Evolutionary conservation across 2,329 filamentous ascomycete species (phyloP).

Genomic region (Thelonectria olida): DNA sequence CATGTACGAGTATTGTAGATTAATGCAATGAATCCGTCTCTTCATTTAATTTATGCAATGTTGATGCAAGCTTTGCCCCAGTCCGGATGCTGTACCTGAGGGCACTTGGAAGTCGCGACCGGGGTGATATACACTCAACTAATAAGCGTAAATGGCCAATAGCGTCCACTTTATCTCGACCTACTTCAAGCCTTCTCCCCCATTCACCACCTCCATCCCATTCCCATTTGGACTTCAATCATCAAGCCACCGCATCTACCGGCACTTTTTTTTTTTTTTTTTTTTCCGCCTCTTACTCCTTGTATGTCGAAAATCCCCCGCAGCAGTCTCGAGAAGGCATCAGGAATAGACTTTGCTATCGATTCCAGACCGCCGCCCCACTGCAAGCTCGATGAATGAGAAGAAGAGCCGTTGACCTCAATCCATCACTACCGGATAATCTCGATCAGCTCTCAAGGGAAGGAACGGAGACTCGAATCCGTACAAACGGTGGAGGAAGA

Average conservation of each 20-base stretch:
- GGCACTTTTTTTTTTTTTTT: too few relatives aligned
- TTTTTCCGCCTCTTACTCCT: background rate
- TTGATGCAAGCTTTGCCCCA: too few relatives aligned
- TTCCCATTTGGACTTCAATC: too few relatives aligned
- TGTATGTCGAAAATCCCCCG: background rate
- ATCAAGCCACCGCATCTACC: background rate
- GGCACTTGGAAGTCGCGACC: background rate
- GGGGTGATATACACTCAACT: too few relatives aligned
- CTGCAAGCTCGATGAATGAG: background rate
- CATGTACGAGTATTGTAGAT: too few relatives aligned
- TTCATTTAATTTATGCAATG: too few relatives aligned
- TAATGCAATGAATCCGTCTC: too few relatives aligned
- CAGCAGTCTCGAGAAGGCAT: background rate
- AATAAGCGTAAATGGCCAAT: background rate
- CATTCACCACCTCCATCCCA: background rate
- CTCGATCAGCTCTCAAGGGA: background rate
- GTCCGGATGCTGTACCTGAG: too few relatives aligned
- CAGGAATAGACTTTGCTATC: background rate
- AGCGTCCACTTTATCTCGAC: constrained; percentile 13
- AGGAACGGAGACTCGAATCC: too few relatives aligned
- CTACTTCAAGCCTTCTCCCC: background rate
- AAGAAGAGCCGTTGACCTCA: background rate
- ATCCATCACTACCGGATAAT: background rate
- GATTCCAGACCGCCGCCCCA: background rate
- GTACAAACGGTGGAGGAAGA: background rate